Conservation (phyloP, 768 basidiomycete genomes). For the Mycena leptocephala region DNA sequence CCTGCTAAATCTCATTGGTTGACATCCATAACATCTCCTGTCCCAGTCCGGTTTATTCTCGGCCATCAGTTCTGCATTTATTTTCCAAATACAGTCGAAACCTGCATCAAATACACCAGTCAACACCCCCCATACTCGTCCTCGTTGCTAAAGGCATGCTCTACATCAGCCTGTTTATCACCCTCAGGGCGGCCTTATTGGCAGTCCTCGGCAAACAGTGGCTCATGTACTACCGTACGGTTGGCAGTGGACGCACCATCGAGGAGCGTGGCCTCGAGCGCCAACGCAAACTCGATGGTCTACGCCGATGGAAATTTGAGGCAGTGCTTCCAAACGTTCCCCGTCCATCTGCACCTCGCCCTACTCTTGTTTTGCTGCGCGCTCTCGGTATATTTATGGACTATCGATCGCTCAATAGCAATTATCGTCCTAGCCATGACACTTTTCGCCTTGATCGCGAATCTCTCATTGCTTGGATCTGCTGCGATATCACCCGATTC, state of each 20-base stretch:
- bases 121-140: background rate
- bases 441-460: background rate
- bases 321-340: background rate
- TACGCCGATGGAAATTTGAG: constrained; percentile 14
- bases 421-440: background rate
- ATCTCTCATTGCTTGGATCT: background rate
- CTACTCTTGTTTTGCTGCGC: background rate
- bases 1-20: background rate
- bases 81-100: background rate
- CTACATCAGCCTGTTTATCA: constrained; percentile 10
- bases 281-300: constrained; percentile 10
- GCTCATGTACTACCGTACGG: constrained; percentile 4
- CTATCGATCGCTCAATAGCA: background rate
- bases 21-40: background rate
- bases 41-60: constrained; percentile 19
- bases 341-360: constrained; percentile 1
- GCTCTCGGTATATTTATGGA: background rate
- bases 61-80: constrained; percentile 18
- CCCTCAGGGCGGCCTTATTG: background rate
- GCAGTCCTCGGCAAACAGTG: constrained; percentile 18
- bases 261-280: constrained; percentile 9
- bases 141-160: background rate
- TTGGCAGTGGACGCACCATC: constrained; percentile 1
- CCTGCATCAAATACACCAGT: too few relatives aligned
- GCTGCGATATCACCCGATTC: background rate